Conservation (phyloP, 306 rosid genomes). For the Purshia tridentata region DNA sequence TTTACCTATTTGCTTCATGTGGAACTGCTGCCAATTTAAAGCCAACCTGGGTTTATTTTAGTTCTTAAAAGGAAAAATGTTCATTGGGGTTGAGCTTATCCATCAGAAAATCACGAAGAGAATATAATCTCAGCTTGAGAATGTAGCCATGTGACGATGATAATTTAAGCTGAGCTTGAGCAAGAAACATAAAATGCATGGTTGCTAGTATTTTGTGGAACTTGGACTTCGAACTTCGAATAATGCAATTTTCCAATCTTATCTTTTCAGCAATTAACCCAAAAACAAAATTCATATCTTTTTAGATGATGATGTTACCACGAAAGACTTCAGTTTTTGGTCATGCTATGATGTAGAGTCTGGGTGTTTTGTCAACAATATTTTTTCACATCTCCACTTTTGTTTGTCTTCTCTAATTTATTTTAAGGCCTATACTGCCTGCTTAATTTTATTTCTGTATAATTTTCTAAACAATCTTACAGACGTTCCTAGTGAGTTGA, state of each 20-base stretch:
- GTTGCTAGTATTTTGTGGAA: too few species aligned
- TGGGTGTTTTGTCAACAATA: background rate
- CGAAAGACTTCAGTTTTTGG: too few species aligned
- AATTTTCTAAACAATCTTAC: constrained; percentile 23
- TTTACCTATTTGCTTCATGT: background rate
- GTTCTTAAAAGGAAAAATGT: background rate
- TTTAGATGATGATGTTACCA: too few species aligned
- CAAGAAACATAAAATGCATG: background rate
- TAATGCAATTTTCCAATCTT: background rate
- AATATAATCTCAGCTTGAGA: background rate
- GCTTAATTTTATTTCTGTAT: background rate
- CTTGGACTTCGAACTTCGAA: background rate
- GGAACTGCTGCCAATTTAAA: too few species aligned
- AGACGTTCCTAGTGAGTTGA: constrained; percentile 63
- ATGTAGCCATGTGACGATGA: too few species aligned
- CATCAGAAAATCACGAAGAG: background rate
- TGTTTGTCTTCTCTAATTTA: background rate
- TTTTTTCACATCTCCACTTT: too few species aligned
- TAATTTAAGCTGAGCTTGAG: background rate
- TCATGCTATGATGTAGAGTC: too few species aligned
- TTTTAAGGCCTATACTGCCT: too few species aligned
- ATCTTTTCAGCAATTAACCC: background rate
- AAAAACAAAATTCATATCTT: too few species aligned
- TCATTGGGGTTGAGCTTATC: background rate
- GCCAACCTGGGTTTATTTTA: background rate